These are phyloP conservation scores for Penicillium fuscoglaucum DNA, from an alignment of 2,329 filamentous ascomycete species.

Conservation along the genomic window DNA sequence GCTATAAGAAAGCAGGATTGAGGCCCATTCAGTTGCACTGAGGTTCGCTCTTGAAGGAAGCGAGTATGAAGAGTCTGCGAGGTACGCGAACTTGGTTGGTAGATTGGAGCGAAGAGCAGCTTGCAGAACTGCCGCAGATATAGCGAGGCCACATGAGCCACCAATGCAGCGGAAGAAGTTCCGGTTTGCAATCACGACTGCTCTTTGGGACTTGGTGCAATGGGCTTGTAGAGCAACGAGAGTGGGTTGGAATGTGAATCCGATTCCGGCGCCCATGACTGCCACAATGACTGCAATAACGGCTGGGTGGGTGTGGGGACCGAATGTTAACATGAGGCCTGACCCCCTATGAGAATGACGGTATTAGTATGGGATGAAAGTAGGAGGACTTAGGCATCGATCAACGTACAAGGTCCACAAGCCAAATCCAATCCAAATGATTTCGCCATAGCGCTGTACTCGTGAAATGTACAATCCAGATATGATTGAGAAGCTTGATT, in stretches of 20 bases:
- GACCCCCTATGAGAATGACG: conserved; percentile 40
- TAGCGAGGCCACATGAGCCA: conserved; percentile 58
- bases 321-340: conserved; percentile 55
- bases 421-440: conserved; percentile 53
- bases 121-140: conserved; percentile 56
- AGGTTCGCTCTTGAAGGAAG: conserved; percentile 33
- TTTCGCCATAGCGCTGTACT: conserved; percentile 58
- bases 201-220: conserved; percentile 57
- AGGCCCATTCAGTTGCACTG: conserved; percentile 37
- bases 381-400: neutral
- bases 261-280: conserved; percentile 56
- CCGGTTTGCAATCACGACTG: conserved; percentile 62
- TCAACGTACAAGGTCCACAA: conserved; percentile 49
- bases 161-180: conserved; percentile 64
- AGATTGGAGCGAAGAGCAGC: conserved; percentile 42
- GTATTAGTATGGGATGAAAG: conserved; percentile 1
- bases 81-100: conserved; percentile 38
- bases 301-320: conserved; percentile 46
- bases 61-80: conserved; percentile 45
- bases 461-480: conserved; percentile 61
- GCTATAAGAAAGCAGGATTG: conserved; percentile 54
- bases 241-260: conserved; percentile 54
- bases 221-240: conserved; percentile 62
- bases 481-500: conserved; percentile 41
- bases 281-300: conserved; percentile 54